Conservation (phyloP, 2,329 filamentous ascomycete genomes). For the Achaetomium macrosporum region DNA sequence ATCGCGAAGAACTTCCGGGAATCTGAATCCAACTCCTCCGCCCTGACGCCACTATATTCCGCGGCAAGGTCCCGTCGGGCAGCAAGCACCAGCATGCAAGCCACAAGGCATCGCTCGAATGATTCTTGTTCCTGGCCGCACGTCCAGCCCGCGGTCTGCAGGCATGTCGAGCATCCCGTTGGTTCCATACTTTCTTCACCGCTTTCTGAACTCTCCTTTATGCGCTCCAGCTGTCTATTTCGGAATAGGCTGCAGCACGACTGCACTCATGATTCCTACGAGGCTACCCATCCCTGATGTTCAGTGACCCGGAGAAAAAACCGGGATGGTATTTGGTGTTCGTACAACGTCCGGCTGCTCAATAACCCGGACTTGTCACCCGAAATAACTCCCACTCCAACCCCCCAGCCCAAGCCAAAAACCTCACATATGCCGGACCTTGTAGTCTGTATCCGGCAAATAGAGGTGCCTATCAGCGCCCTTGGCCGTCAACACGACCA, state of each 20-base stretch:
- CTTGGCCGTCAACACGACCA: constrained; percentile 89
- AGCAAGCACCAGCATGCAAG: background rate
- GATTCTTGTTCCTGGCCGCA: background rate
- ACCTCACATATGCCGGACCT: constrained; percentile 57
- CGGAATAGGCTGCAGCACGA: background rate
- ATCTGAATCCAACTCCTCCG: too few species aligned
- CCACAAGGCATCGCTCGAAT: background rate
- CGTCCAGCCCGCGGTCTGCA: background rate
- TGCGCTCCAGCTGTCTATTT: background rate
- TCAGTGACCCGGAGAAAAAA: too few species aligned
- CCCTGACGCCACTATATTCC: background rate
- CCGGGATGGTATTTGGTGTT: too few species aligned
- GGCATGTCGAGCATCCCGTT: background rate
- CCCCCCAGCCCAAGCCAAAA: background rate
- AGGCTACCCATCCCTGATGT: background rate
- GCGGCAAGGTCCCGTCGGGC: background rate
- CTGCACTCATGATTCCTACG: background rate
- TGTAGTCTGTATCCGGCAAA: constrained; percentile 86
- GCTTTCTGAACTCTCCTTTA: background rate
- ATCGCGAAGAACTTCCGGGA: background rate
- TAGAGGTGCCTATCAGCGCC: constrained; percentile 93
- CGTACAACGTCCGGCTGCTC: too few species aligned
- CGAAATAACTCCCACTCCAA: too few species aligned
- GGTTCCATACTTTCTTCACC: background rate
- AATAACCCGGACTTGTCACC: too few species aligned